Evolutionary conservation across 2,329 filamentous ascomycete genomes (phyloP).

Genomic region (Hymenoscyphus fraxineus): DNA sequence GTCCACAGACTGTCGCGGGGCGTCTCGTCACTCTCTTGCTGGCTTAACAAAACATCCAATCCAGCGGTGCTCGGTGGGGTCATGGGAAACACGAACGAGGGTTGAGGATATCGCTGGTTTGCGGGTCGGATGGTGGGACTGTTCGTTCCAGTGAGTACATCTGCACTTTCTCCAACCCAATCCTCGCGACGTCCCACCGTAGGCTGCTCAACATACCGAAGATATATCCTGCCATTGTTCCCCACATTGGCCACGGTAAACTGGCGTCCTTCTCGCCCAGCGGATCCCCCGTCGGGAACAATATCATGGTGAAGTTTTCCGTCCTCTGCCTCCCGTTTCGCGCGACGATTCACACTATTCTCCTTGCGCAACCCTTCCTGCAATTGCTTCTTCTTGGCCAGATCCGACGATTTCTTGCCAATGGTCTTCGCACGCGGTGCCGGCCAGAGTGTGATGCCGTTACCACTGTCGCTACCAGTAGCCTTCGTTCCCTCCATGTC

Average conservation of each 20-base stretch:
- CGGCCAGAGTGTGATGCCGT: slow-evolving; percentile 25
- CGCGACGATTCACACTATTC: slow-evolving; percentile 28
- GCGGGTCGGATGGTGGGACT: slow-evolving; percentile 61
- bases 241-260: slow-evolving; percentile 80
- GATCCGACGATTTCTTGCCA: slow-evolving; percentile 23
- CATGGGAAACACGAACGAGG: slow-evolving; percentile 56
- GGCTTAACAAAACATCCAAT: slow-evolving; percentile 44
- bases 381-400: slow-evolving; percentile 26
- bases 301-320: slow-evolving; percentile 48
- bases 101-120: slow-evolving; percentile 58
- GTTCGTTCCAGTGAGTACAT: slow-evolving; percentile 23
- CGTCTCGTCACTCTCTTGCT: slow-evolving; percentile 28
- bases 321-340: slow-evolving; percentile 40
- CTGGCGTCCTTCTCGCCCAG: slow-evolving; percentile 40
- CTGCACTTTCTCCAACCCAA: slow-evolving; percentile 7
- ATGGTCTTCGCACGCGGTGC: slow-evolving; percentile 25
- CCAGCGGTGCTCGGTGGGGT: slow-evolving; percentile 58
- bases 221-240: slow-evolving; percentile 77
- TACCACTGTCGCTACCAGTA: slow-evolving; percentile 9
- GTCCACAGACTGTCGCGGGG: slow-evolving; percentile 33
- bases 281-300: slow-evolving; percentile 57
- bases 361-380: slow-evolving; percentile 32
- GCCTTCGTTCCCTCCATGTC: slow-evolving; percentile 21
- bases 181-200: slow-evolving; percentile 6
- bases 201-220: slow-evolving; percentile 56